These are phyloP conservation scores for Spongospora subterranea DNA, from an alignment of 208 protist genomes.

Conservation along the genomic window DNA sequence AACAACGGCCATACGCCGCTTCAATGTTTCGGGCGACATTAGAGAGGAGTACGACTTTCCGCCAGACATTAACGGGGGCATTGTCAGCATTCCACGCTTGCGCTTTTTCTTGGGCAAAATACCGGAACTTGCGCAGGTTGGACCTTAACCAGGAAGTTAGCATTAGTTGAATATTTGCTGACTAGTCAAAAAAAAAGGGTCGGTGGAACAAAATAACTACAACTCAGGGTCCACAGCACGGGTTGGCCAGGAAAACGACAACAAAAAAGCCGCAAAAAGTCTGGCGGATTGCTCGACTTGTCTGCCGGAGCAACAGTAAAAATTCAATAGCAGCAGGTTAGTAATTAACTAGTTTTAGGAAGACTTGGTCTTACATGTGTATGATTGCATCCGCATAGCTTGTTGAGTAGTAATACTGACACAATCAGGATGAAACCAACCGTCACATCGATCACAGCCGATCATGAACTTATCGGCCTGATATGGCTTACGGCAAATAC, in stretches of 20 bases:
- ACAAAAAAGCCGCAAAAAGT: no score
- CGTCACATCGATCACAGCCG: conserved; percentile 61
- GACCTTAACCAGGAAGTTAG: background rate
- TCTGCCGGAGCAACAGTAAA: no score
- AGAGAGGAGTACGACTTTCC: conserved; percentile 8
- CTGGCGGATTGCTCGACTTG: no score
- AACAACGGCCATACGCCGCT: conserved; percentile 24
- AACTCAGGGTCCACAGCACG: no score
- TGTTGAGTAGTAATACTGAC: conserved; percentile 58
- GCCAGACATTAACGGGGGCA: background rate
- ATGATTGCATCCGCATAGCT: conserved; percentile 41
- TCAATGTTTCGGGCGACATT: conserved; percentile 50
- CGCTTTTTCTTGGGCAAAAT: conserved; percentile 2
- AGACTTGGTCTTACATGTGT: conserved; percentile 10
- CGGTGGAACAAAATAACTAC: no score
- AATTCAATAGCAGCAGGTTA: background rate
- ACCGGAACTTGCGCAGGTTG: background rate
- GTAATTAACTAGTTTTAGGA: no score
- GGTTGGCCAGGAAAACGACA: no score
- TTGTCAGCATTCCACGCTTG: conserved; percentile 1
- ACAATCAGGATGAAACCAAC: conserved; percentile 61
- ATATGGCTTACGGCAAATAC: conserved; percentile 49
- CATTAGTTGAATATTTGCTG: no score
- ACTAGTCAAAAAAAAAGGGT: no score
- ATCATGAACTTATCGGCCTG: conserved; percentile 61